Evolutionary conservation across 2,329 filamentous ascomycete genomes (phyloP).

Genomic region (Colletotrichum graminicola): DNA sequence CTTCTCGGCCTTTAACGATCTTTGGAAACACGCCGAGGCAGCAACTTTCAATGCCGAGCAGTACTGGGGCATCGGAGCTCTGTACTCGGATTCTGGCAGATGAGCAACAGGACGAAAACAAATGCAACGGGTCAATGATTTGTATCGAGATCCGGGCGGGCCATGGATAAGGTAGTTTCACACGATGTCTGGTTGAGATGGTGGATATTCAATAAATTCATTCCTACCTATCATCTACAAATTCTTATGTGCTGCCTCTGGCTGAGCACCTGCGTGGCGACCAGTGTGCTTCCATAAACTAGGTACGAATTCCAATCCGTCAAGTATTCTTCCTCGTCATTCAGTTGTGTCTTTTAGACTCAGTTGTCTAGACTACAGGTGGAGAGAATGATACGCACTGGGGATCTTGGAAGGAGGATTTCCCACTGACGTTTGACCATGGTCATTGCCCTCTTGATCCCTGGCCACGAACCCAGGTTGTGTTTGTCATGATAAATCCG

Average conservation of each 20-base stretch:
- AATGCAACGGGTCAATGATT: background rate
- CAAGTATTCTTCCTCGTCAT: background rate
- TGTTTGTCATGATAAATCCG: background rate
- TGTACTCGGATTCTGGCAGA: conserved; percentile 42
- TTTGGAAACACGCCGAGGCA: conserved; percentile 77
- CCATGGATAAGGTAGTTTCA: conserved; percentile 8
- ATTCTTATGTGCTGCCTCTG: background rate
- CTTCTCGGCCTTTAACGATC: conserved; percentile 84
- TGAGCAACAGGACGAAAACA: background rate
- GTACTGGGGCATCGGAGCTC: conserved; percentile 77
- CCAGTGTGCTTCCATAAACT: no score
- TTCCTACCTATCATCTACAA: background rate
- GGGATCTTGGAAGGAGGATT: background rate
- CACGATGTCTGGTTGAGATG: background rate
- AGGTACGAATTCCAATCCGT: background rate
- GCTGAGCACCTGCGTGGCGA: background rate
- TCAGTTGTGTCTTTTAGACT: background rate
- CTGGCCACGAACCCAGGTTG: background rate
- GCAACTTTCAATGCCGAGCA: conserved; percentile 78
- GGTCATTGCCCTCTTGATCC: background rate
- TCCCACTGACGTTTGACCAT: background rate
- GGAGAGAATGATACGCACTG: background rate
- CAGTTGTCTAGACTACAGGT: background rate
- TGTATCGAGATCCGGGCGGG: conserved; percentile 18
- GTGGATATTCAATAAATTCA: conserved; percentile 4